A percentile compares a stretch with the other conserved stretches of the same genome.
These are phyloP conservation scores for Umbelopsis isabellina DNA, from an alignment of 192 early-diverging fungal genomes.

Conservation along the genomic window DNA sequence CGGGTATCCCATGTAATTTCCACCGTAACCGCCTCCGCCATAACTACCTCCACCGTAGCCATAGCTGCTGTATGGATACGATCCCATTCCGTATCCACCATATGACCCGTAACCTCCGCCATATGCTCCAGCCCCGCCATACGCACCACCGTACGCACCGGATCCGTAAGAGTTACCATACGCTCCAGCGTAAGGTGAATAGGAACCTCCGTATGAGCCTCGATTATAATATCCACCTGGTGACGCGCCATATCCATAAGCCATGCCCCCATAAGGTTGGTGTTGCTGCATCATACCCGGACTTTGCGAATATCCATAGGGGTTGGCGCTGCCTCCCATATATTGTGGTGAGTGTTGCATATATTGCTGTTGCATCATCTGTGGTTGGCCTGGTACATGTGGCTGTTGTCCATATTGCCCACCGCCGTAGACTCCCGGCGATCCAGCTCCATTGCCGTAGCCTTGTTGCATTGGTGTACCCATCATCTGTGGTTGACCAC, in stretches of 20 bases:
- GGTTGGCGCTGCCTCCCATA: not conserved
- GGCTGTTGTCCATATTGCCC: not conserved
- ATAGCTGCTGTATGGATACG: conserved; percentile 1
- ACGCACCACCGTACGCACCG: not conserved
- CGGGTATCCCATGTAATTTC: not conserved
- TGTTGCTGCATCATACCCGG: conserved; percentile 18
- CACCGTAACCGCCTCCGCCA: not conserved
- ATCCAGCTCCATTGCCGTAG: conserved; percentile 11
- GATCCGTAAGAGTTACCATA: not conserved
- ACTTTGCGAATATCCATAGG: conserved; percentile 3
- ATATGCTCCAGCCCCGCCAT: conserved; percentile 10
- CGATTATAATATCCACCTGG: conserved; percentile 10
- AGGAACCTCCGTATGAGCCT: conserved; percentile 1
- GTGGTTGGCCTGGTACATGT: conserved; percentile 10
- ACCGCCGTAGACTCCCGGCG: not conserved
- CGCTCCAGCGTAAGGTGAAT: not conserved
- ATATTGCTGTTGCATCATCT: conserved; percentile 20
- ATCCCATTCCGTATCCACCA: conserved; percentile 3
- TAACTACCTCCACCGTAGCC: conserved; percentile 3
- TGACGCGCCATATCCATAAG: not conserved
- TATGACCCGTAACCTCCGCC: not conserved
- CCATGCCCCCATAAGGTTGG: conserved; percentile 5
- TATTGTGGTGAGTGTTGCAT: conserved; percentile 8
- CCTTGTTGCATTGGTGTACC: not conserved
- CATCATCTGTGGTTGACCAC: no score